Conservation (phyloP, 2,329 filamentous ascomycete species). For the Aspergillus awamori region DNA sequence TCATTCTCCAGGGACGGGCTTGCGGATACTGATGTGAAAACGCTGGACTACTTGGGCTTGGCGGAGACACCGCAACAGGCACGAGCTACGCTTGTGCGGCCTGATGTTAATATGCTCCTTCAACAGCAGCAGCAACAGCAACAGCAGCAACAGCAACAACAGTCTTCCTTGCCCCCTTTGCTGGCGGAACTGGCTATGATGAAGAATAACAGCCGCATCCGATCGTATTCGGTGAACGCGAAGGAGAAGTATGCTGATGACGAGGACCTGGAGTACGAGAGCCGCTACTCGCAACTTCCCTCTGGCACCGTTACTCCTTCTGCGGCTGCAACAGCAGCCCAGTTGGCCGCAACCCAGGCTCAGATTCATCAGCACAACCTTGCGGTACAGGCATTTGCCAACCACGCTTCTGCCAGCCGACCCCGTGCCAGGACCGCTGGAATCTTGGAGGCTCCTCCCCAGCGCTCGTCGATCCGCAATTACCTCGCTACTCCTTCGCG, state of each 20-base stretch:
- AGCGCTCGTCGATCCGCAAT: conserved; percentile 66
- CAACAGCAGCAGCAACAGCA: conserved; percentile 57
- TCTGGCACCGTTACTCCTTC: conserved; percentile 64
- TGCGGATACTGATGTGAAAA: conserved; percentile 86
- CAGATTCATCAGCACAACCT: conserved; percentile 88
- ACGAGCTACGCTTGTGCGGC: conserved; percentile 69
- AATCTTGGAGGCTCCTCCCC: conserved; percentile 76
- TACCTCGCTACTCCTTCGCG: conserved; percentile 78
- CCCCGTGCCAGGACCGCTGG: conserved; percentile 90
- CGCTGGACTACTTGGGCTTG: conserved; percentile 91
- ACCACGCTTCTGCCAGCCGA: conserved; percentile 76
- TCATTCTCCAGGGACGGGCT: conserved; percentile 83
- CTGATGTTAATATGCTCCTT: conserved; percentile 55
- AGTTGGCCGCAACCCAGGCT: conserved; percentile 63
- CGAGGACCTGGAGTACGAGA: conserved; percentile 75
- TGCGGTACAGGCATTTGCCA: conserved; percentile 89
- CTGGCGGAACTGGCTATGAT: conserved; percentile 75
- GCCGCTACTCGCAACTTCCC: conserved; percentile 58
- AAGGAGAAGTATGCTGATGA: conserved; percentile 95
- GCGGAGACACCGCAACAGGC: conserved; percentile 88
- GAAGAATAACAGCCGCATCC: conserved; percentile 82
- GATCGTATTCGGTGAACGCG: conserved; percentile 97
- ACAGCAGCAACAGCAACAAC: conserved; percentile 49
- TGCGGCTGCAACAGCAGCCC: conserved; percentile 59
- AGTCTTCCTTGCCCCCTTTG: conserved; percentile 60